These are phyloP conservation scores for Knoxdaviesia capensis DNA, from an alignment of 2,329 filamentous ascomycete species.

Conservation along the genomic window DNA sequence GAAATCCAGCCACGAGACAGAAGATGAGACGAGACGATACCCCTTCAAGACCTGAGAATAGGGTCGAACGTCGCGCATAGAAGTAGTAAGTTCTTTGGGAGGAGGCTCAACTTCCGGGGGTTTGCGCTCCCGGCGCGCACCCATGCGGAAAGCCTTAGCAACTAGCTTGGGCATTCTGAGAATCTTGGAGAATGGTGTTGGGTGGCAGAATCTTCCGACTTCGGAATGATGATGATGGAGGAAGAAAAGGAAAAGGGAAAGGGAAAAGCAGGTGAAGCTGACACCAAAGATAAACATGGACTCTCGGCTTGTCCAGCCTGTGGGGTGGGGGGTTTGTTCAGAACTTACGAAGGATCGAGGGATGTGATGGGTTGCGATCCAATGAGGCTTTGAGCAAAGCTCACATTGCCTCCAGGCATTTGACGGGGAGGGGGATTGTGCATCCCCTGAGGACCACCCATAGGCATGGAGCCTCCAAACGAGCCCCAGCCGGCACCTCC, in stretches of 20 bases:
- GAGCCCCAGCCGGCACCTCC: constrained; percentile 29
- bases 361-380: constrained; percentile 41
- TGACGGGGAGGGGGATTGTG: constrained; percentile 29
- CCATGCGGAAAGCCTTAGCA: too few species aligned
- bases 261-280: background rate
- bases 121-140: too few species aligned
- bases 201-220: too few species aligned
- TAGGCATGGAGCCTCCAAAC: constrained; percentile 40
- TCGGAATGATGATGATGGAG: background rate
- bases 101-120: too few species aligned
- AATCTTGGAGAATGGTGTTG: too few species aligned
- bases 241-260: background rate
- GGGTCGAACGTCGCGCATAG: constrained; percentile 4
- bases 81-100: too few species aligned
- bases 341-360: constrained; percentile 43
- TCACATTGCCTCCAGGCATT: constrained; percentile 32
- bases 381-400: constrained; percentile 45
- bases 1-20: background rate
- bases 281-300: too few species aligned
- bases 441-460: constrained; percentile 30
- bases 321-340: too few species aligned
- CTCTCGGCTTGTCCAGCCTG: too few species aligned
- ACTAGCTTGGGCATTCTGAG: too few species aligned
- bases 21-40: constrained; percentile 6
- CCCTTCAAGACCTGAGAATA: constrained; percentile 14